Conservation (phyloP, 2,329 filamentous ascomycete species). For the Nakataea oryzae region DNA sequence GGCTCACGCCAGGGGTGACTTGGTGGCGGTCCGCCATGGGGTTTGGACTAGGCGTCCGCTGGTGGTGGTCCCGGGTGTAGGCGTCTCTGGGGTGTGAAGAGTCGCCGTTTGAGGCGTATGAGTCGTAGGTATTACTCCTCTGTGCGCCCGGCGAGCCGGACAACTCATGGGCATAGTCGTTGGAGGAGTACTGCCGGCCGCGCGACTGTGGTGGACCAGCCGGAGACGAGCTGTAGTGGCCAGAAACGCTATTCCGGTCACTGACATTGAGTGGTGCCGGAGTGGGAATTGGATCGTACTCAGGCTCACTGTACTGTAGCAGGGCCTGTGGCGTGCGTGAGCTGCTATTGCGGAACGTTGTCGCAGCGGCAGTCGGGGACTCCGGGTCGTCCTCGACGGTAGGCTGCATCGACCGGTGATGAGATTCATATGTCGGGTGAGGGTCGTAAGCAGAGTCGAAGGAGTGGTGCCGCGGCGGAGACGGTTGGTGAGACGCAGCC, state of each 20-base stretch:
- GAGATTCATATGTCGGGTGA: slow-evolving; percentile 16
- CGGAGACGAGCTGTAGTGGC: slow-evolving; percentile 10
- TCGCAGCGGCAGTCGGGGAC: slow-evolving; percentile 22
- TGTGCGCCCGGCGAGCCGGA: slow-evolving; percentile 8
- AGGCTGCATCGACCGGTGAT: slow-evolving; percentile 44
- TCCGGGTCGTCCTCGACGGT: slow-evolving; percentile 56
- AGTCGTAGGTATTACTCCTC: slow-evolving; percentile 6
- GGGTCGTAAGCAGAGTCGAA: slow-evolving; percentile 34
- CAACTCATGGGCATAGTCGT: slow-evolving; percentile 14
- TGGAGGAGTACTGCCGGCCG: slow-evolving; percentile 15
- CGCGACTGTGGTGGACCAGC: slow-evolving; percentile 14
- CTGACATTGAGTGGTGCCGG: slow-evolving; percentile 35
- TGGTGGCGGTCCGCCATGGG: slow-evolving; percentile 1
- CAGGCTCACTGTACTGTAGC: slow-evolving; percentile 16
- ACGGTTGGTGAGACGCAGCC: slow-evolving; percentile 20
- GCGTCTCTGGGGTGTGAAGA: background rate
- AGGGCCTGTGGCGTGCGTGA: slow-evolving; percentile 13
- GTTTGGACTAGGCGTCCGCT: slow-evolving; percentile 1
- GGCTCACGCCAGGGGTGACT: background rate
- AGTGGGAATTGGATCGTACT: slow-evolving; percentile 26
- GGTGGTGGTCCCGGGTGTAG: background rate
- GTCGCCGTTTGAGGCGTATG: background rate
- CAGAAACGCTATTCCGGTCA: slow-evolving; percentile 21
- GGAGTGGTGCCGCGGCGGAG: slow-evolving; percentile 35
- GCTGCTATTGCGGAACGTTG: slow-evolving; percentile 15